Base-by-base conservation (phyloP, 768 basidiomycete species). In the Rhizopogon salebrosus region DNA sequence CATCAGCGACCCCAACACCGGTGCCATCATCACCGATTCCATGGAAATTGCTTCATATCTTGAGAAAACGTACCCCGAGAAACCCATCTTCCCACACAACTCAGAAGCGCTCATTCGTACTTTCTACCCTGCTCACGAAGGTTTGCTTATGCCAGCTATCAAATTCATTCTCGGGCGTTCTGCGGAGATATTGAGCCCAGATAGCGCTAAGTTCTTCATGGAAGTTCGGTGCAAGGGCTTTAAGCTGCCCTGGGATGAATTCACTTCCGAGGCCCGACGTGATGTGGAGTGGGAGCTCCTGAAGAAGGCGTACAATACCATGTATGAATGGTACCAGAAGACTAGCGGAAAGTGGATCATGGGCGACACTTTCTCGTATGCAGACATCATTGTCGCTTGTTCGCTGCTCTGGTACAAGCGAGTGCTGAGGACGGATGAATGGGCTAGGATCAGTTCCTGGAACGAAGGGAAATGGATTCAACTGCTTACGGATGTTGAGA, bases 131-230 rank as follows among this genome's bases (percentile, higher is more conserved):
- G 56, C 62, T 1, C 1, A 52, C 36, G 2, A 4, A 0, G 51
- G n/a, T 3, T 18, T 61, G 14, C 4, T 0, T 6, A 39, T 36
- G 20, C 38, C 22, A 13, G 49, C 59, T 0, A 29, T 64, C 5
- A 52, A 60, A 34, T 36, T 56, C 11, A 42, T 59, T 48, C 4
- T 65, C 43, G 27, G 70, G 20, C 65, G 67, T n/a, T 22, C 56
- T 1, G 56, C 60, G 13, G 42, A 60, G 13, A 55, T 66, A 36
- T 54, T 80, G 52, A 69, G 64, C 26, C 62, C 68, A 4, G 56
- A 52, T 35, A 77, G 75, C 52, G 53, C 54, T 36, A 66, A 61
- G 26, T 73, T 72, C 60, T 81, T 76, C 56, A 57, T 70, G 18
- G 42, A 52, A 18, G 73, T 70, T 4, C 61, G 74, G 31, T 67